Evolutionary conservation across 1,284 basidiomycete genomes (phyloP).

Genomic region (Anthracocystis panici-leucophaei): DNA sequence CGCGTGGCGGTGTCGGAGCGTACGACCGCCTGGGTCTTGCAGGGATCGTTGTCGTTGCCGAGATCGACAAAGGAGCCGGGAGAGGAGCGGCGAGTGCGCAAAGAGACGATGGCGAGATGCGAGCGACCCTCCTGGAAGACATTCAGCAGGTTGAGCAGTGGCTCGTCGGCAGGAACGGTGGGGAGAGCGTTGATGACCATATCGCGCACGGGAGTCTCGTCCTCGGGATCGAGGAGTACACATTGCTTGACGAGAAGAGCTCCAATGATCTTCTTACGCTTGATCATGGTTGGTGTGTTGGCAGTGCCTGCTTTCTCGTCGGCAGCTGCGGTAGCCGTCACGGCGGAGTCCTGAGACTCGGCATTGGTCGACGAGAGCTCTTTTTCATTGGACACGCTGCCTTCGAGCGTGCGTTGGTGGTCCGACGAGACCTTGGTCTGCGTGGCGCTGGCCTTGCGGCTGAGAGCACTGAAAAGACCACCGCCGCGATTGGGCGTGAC

Average conservation of each 20-base stretch:
- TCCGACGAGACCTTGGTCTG: slow-evolving; percentile 28
- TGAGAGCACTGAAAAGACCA: slow-evolving; percentile 42
- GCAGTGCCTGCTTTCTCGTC: slow-evolving; percentile 9
- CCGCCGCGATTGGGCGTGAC: slow-evolving; percentile 34
- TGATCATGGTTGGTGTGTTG: slow-evolving; percentile 37
- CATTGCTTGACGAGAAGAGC: slow-evolving; percentile 86
- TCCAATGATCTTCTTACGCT: slow-evolving; percentile 80
- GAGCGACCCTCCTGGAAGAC: slow-evolving; percentile 90
- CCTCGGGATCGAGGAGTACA: slow-evolving; percentile 87
- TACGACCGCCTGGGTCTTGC: slow-evolving; percentile 29
- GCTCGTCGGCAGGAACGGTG: slow-evolving; percentile 85
- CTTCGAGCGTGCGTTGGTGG: slow-evolving; percentile 42
- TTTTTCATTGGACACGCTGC: slow-evolving; percentile 33
- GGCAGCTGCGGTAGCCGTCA: slow-evolving; percentile 70
- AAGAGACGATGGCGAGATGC: slow-evolving; percentile 86
- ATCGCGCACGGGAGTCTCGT: slow-evolving; percentile 66
- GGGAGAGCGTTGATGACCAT: slow-evolving; percentile 79
- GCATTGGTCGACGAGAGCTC: slow-evolving; percentile 51
- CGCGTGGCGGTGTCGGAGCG: slow-evolving; percentile 43
- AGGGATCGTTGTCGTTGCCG: slow-evolving; percentile 39
- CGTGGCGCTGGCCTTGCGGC: slow-evolving; percentile 69
- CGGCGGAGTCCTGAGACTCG: slow-evolving; percentile 64
- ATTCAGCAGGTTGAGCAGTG: slow-evolving; percentile 86
- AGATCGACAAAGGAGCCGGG: slow-evolving; percentile 65
- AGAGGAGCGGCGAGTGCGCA: slow-evolving; percentile 64